phyloP scores from a whole-genome alignment of 1,284 basidiomycete genomes.

The Apiotrichum akiyoshidainum region DNA sequence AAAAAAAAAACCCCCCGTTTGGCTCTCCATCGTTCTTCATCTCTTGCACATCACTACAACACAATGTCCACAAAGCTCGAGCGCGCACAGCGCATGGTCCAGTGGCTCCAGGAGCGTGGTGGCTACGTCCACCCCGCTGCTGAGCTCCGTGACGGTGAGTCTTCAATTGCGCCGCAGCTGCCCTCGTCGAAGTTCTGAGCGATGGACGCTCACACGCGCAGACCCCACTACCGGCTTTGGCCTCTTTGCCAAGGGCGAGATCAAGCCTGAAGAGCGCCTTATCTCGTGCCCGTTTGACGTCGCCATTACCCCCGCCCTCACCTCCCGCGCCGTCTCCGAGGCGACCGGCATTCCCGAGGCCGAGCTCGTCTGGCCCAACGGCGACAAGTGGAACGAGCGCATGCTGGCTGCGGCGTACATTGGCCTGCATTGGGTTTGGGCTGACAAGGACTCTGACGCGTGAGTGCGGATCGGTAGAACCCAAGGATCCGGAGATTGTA shows the following conservation, averaged over 20 bases:
- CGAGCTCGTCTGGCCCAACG: constrained; percentile 27
- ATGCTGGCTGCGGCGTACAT: constrained; percentile 71
- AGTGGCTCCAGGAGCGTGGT: constrained; percentile 10
- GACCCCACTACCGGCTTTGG: constrained; percentile 57
- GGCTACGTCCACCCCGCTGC: constrained; percentile 14
- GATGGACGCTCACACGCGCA: constrained; percentile 8
- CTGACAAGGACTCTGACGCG: constrained; percentile 16
- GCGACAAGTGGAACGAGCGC: constrained; percentile 60
- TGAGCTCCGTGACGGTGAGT: constrained; percentile 44
- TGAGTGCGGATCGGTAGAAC: constrained; percentile 2
- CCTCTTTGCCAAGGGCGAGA: constrained; percentile 56
- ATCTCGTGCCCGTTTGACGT: constrained; percentile 72
- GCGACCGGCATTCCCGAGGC: constrained; percentile 23
- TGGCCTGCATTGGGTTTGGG: constrained; percentile 64
- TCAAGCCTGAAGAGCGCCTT: constrained; percentile 59
- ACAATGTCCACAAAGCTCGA: constrained; percentile 12
- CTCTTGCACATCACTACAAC: background rate
- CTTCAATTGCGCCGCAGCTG: background rate
- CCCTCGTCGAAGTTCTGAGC: too few species aligned
- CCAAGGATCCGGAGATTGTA: too few species aligned
- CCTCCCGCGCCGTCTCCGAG: constrained; percentile 54
- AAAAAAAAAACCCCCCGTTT: constrained; percentile 9
- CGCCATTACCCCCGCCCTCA: constrained; percentile 62
- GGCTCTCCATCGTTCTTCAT: background rate
- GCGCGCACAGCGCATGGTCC: constrained; percentile 7